Conservation (phyloP, 2,329 filamentous ascomycete species). For the Ophiostoma ips region DNA sequence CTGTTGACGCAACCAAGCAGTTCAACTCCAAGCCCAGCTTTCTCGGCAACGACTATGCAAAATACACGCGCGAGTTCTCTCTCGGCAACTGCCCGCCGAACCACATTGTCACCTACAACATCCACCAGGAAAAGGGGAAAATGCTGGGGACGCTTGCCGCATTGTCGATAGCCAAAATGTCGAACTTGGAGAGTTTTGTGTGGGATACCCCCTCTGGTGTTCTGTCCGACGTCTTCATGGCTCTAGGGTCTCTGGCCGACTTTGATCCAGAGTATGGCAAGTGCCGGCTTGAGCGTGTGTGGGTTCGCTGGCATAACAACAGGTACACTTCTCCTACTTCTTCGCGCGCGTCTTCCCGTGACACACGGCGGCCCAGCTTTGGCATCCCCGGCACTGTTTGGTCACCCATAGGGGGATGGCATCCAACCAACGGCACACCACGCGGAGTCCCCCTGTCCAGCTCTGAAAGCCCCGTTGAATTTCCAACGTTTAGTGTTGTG, state of each 20-base stretch:
- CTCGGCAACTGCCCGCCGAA: conserved; percentile 67
- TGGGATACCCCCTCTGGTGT: conserved; percentile 89
- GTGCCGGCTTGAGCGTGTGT: conserved; percentile 58
- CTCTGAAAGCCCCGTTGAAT: conserved; percentile 50
- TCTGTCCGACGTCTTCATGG: conserved; percentile 66
- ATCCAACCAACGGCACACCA: too few species aligned
- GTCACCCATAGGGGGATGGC: too few species aligned
- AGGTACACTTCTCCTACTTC: conserved; percentile 18
- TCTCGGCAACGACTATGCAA: conserved; percentile 54
- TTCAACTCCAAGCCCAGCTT: conserved; percentile 15
- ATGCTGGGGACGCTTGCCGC: conserved; percentile 78
- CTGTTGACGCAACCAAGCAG: background rate
- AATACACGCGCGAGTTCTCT: conserved; percentile 69
- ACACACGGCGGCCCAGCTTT: background rate
- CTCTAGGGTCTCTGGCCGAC: conserved; percentile 56
- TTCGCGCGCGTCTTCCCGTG: conserved; percentile 9
- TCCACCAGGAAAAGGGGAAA: conserved; percentile 71
- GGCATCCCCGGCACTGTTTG: too few species aligned
- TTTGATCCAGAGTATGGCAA: conserved; percentile 40
- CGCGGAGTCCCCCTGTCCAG: too few species aligned
- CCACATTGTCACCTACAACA: conserved; percentile 71
- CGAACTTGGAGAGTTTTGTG: conserved; percentile 65
- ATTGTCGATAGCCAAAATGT: conserved; percentile 66
- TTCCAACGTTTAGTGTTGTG: conserved; percentile 66
- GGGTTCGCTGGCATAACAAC: conserved; percentile 77